Base-by-base conservation (phyloP, 768 basidiomycete genomes). In the Tricholoma bakamatsutake region DNA sequence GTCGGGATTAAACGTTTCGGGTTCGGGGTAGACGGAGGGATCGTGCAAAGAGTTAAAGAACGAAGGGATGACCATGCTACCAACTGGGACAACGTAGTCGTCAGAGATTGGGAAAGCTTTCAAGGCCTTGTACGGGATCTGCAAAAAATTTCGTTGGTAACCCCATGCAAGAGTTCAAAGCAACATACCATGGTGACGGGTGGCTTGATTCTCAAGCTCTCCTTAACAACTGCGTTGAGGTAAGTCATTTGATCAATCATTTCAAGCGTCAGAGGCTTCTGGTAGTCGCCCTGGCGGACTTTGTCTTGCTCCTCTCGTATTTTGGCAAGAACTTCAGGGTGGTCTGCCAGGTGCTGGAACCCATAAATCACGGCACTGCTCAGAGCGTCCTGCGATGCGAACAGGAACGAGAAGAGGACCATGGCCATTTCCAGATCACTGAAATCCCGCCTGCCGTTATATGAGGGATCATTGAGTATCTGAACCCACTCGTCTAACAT, bases 321-420 rank as follows among this genome's bases (percentile, higher is more conserved):
- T 73, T 96, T 98, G 35, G 82, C 83, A 62, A 96, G 72, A 53
- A 97, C 74, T 24, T 93, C 88, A 1, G 96, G 96, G 67, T 91
- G 80, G 70, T 98, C 97, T 43, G 90, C 91, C 35, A 97, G 79
- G 70, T 95, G 92, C 73, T 99, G 97, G 84, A 98, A 97, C 37
- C 85, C 88, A 70, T 92, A 98, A 65, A 97, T 93, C 64, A 98
- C 75, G 50, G 94, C 95, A 57, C 90, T 93, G 68, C 91, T 92
- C 97, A 99, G 98, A 48, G 97, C 97, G 68, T 99, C 97, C 76
- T 97, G 93, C 24, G 86, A 89, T 2, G 93, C 97, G 65, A 98
- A 98, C 53, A 99, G 76, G 85, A 98, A 98, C 10, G 91, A 93
- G 67, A 99, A 87, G 39, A 99, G 73, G 65, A 97, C 95, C 87